Evolutionary conservation across 176 grass and related monocot species (phyloP), one percentile per base, ranked within the genome.

Genomic region (Saccharum officinarum): DNA sequence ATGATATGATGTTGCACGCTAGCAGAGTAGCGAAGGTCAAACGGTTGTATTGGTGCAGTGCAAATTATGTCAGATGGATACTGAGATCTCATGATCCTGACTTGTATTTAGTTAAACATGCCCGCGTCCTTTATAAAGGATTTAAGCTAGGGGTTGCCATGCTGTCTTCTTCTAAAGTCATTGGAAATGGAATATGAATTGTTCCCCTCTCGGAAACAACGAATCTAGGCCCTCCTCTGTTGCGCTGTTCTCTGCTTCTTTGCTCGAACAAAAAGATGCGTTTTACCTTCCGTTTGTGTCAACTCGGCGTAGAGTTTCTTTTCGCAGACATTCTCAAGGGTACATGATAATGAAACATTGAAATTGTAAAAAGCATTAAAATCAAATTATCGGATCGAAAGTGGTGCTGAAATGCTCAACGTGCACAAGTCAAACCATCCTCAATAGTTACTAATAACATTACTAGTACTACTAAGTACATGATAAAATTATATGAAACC

Each of bases 161-260:
- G 0, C 0, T 45, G 54, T n/a, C n/a, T n/a, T 40, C 1, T 26
- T 42, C 10, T 4, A 39, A 31, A 12, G 28, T 90, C 75, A 70
- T 15, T 62, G 17, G 12, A 6, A 33, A 33, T 33, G 61, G 16
- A 25, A 47, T 9, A 59, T 6, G 47, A 69, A 52, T 42, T 63
- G 85, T 42, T 69, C 73, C 85, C 75, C n/a, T 10, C 2, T 4
- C 15, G 69, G 85, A 84, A 83, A 80, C 76, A 87, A 46, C 9
- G 40, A 46, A 87, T 40, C 84, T 23, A 37, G 0, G 7, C 3
- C 15, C 34, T 81, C 52, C 17, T 76, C 2, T 65, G 8, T 23
- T 41, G 8, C 10, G 18, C 0, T 62, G 62, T 70, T 86, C 33
- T 41, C 33, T 90, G 50, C 5, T 77, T 70, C 83, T 82, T 82